These are phyloP conservation scores for Pleomassaria siparia DNA, from an alignment of 2,329 filamentous ascomycete species.

Conservation along the genomic window DNA sequence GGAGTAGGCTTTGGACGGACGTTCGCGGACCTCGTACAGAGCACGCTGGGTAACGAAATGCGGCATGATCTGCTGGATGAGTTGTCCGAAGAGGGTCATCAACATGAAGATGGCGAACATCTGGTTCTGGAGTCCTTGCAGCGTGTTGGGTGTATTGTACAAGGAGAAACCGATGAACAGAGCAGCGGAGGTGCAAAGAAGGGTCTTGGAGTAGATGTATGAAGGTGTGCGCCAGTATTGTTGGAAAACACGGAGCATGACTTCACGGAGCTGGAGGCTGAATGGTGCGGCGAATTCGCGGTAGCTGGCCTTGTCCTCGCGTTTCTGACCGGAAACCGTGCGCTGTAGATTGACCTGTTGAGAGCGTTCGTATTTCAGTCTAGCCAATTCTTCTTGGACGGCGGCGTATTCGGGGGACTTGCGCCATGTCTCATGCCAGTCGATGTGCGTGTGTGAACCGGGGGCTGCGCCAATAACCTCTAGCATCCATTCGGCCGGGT, in stretches of 20 bases:
- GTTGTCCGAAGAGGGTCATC: conserved; percentile 75
- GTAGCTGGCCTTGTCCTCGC: conserved; percentile 58
- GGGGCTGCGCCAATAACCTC: conserved; percentile 58
- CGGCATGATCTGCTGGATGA: conserved; percentile 81
- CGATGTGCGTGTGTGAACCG: conserved; percentile 51
- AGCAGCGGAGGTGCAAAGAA: conserved; percentile 65
- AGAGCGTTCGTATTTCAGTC: conserved; percentile 46
- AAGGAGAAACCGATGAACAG: conserved; percentile 85
- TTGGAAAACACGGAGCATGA: conserved; percentile 75
- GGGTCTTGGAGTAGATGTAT: conserved; percentile 83
- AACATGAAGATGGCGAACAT: conserved; percentile 87
- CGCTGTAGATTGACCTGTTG: conserved; percentile 35
- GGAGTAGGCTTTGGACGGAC: conserved; percentile 79
- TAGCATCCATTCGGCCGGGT: conserved; percentile 82
- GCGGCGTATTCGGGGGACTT: conserved; percentile 49
- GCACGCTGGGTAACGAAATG: conserved; percentile 81
- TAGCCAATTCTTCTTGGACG: conserved; percentile 49
- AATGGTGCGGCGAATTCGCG: conserved; percentile 83
- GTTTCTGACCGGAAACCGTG: conserved; percentile 45
- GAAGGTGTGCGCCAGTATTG: conserved; percentile 90
- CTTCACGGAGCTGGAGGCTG: conserved; percentile 64
- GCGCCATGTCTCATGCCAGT: conserved; percentile 55
- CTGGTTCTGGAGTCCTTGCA: conserved; percentile 81
- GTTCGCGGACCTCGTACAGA: conserved; percentile 82
- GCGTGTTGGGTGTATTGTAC: conserved; percentile 68